Evolutionary conservation across 306 rosid species (phyloP).

Genomic region (Cicer cuneatum): DNA sequence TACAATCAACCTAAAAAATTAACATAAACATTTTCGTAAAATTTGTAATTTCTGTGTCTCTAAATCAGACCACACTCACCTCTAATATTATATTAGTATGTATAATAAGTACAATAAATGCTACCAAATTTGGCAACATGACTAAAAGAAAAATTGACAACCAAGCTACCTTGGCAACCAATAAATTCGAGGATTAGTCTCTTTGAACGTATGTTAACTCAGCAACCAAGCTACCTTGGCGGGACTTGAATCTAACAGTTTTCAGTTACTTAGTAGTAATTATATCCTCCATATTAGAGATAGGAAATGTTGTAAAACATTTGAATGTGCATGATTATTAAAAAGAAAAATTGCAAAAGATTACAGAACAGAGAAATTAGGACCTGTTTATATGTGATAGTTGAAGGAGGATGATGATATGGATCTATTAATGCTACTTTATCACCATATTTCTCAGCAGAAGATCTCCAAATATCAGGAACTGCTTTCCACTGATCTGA

Average conservation of each 20-base stretch:
- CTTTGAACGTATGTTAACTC: too few species aligned
- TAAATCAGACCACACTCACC: too few species aligned
- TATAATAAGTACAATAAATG: too few species aligned
- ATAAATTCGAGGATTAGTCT: too few species aligned
- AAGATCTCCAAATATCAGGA: constrained; percentile 94
- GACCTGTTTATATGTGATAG: constrained; percentile 70
- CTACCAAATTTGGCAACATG: too few species aligned
- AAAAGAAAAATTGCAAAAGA: constrained; percentile 15
- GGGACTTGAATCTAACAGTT: too few species aligned
- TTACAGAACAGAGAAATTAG: constrained; percentile 3
- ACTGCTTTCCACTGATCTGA: constrained; percentile 82
- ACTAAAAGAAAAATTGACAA: too few species aligned
- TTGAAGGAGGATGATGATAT: constrained; percentile 83
- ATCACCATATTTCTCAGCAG: constrained; percentile 89
- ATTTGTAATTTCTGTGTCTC: too few species aligned
- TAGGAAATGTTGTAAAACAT: constrained; percentile 19
- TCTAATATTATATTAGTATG: too few species aligned
- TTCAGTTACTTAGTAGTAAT: neutral
- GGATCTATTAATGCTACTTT: constrained; percentile 77
- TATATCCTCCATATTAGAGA: constrained; percentile 12
- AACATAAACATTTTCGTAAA: too few species aligned
- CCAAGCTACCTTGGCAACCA: too few species aligned
- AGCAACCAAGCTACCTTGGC: too few species aligned
- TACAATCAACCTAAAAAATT: constrained; percentile 7
- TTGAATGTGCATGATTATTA: neutral